Base-by-base conservation (phyloP, 2,329 filamentous ascomycete species). In the Ophiosphaerella herpotricha region DNA sequence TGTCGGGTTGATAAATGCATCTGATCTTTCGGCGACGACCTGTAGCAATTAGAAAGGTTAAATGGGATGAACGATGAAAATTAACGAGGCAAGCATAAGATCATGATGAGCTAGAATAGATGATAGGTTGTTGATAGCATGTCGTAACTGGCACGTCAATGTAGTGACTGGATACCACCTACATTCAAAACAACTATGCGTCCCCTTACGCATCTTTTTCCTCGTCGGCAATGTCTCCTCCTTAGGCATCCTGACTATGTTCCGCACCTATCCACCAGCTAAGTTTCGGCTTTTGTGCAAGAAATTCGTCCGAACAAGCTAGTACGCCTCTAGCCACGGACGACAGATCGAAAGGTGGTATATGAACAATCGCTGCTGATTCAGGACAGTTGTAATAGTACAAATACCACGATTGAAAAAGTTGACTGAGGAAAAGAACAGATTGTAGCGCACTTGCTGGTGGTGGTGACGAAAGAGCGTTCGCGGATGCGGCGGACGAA, bases 1-100 rank as follows among this genome's bases (percentile, higher is more conserved):
- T 74, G 33, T 72, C 71, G n/a, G 67, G 52, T 23, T 67, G 66
- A 48, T 72, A 78, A 43, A 77, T 74, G 62, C 79, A 82, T 44
- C 74, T 73, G 24, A 80, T 78, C 64, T 80, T 81, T 43, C 79
- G 75, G 33, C 78, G 74, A 35, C 77, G 75, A 50, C 79, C 80
- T 73, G 43, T 31, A 36, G 21, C 39, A 14, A 58, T 74, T 54
- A 73, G 69, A 60, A 32, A 23, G 8, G 16, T 36, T 21, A 21
- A 39, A 12, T 44, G 21, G 31, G 36, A 21, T 21, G 18, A 12
- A 23, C 24, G 24, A 29, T 33, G 34, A 29, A 26, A 34, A 49
- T 16, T 31, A 39, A 24, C 31, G 46, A 39, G 32, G 39, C 23
- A 46, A 42, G 38, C 11, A 14, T 21, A 48, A 23, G 23, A 13